Evolutionary conservation across 225 moss, liverwort and hornwort species (phyloP).

Genomic region (Rhytidiadelphus loreus): DNA sequence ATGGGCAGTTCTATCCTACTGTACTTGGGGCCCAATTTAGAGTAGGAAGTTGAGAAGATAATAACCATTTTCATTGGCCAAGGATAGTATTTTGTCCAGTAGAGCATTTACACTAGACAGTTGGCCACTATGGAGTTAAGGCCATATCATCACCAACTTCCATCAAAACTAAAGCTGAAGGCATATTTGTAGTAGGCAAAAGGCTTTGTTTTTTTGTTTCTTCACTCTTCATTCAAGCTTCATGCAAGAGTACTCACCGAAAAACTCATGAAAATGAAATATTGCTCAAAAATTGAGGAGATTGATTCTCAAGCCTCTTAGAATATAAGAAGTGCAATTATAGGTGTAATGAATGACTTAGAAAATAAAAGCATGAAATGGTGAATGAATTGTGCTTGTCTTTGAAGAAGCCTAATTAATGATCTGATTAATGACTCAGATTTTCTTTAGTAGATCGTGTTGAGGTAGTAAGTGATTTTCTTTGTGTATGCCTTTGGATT

Average conservation of each 20-base stretch:
- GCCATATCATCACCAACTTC: neutral
- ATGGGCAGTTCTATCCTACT: no score
- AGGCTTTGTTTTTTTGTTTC: neutral
- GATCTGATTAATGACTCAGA: neutral
- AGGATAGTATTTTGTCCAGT: neutral
- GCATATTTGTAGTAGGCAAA: fast-evolving
- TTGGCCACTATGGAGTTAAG: fast-evolving
- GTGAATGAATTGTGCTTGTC: neutral
- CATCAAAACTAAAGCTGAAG: neutral
- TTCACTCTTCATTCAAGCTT: neutral
- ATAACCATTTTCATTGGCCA: neutral
- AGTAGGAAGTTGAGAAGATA: neutral
- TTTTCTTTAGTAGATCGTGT: fast-evolving
- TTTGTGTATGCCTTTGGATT: fast-evolving
- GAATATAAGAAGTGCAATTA: neutral
- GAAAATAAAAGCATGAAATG: neutral
- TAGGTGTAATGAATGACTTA: neutral
- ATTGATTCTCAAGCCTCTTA: neutral
- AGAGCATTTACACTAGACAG: neutral
- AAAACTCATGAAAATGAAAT: fast-evolving
- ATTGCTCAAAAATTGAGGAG: fast-evolving
- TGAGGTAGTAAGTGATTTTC: neutral
- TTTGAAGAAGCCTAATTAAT: neutral
- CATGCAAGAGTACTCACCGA: fast-evolving
- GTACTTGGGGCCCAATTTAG: neutral